Evolutionary conservation across 2,329 filamentous ascomycete species (phyloP), one percentile per base, ranked within the genome.

Genomic region (Sphaerulina vaccinii): DNA sequence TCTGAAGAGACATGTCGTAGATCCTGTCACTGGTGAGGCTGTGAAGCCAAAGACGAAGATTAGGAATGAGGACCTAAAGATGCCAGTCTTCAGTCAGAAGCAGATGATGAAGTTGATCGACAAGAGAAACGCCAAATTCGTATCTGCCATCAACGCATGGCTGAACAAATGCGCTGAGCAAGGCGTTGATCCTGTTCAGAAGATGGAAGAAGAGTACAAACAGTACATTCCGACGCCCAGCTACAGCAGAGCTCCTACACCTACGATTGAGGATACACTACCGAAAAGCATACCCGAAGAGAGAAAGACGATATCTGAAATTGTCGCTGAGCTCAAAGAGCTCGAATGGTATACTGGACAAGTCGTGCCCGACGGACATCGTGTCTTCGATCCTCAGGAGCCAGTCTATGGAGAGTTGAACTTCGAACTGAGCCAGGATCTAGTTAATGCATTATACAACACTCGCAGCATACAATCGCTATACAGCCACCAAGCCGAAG

Each of bases 381-480:
- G 91, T 27, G 88, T 95, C 0, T 95, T 96, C 63, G 90, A 95
- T 59, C 82, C 88, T 1, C 91, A 96, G 63, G 82, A 86, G 58
- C 78, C 92, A 0, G 80, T 91, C 0, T 90, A 88, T 63, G 91
- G 90, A 1, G 87, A 95, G 36, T 77, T 99, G 42, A 81, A 87
- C 22, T 99, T 97, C 65, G 75, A 86, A 15, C 78, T 99, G 6
- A 96, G 90, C 46, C 93, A 99, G 67, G 82, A 88, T 58, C 74
- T 99, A 43, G 91, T 99, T n/a, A 96, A 99, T 68, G 92, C 93
- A 1, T 72, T 99, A 1, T 99, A 95, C 73, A 97, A 97, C 61
- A 88, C 89, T 7, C 88, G 87, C 61, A 85, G 85, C 2, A 97
- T 99, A 52, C 88, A 85, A 0, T 80, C 86, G 52, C 81, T 99